These are phyloP conservation scores for Colletotrichum nymphaeae DNA, from an alignment of 2,329 filamentous ascomycete genomes.

Conservation along the genomic window DNA sequence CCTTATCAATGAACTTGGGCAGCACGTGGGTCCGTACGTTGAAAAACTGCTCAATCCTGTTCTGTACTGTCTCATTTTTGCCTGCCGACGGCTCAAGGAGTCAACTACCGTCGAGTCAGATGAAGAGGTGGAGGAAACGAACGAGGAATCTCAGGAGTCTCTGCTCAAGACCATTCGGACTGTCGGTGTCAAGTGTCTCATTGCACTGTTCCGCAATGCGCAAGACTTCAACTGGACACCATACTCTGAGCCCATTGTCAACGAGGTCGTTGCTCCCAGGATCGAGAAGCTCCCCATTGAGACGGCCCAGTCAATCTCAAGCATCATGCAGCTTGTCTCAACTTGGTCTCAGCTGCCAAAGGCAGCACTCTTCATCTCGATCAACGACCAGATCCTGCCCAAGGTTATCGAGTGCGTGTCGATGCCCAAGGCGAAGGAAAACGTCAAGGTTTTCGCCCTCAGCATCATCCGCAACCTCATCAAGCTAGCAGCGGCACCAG, in stretches of 20 bases:
- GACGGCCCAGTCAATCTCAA: conserved; percentile 90
- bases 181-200: conserved; percentile 84
- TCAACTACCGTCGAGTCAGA: conserved; percentile 46
- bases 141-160: conserved; percentile 61
- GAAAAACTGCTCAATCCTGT: conserved; percentile 79
- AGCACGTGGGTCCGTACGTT: conserved; percentile 75
- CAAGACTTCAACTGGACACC: conserved; percentile 76
- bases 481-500: conserved; percentile 66
- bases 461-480: conserved; percentile 79
- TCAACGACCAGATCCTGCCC: conserved; percentile 72
- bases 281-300: conserved; percentile 84
- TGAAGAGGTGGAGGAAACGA: conserved; percentile 52
- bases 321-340: conserved; percentile 81
- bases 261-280: conserved; percentile 80
- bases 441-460: conserved; percentile 86
- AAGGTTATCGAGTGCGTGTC: conserved; percentile 79
- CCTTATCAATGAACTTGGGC: conserved; percentile 86
- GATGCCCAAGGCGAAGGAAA: conserved; percentile 81
- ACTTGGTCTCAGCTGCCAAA: conserved; percentile 80
- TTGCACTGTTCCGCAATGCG: conserved; percentile 80
- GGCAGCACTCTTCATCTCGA: conserved; percentile 74
- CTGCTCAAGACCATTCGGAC: conserved; percentile 75
- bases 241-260: conserved; percentile 78
- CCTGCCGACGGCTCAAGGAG: conserved; percentile 69
- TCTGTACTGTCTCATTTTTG: conserved; percentile 82